phyloP scores from a whole-genome alignment of 139 green algal species.

The Penium margaritaceum region DNA sequence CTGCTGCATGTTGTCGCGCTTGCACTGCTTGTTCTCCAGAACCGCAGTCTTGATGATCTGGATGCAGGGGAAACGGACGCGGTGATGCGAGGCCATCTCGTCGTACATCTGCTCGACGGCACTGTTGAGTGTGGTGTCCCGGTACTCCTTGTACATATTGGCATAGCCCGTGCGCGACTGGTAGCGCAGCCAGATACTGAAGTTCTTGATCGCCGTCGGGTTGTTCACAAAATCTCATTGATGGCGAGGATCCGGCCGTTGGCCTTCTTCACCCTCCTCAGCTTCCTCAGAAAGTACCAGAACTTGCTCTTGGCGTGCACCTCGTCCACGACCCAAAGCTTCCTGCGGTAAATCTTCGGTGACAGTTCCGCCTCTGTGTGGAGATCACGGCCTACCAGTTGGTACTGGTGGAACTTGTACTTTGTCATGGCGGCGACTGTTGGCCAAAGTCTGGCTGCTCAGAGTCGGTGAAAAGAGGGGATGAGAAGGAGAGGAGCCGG shows the following conservation, averaged over 20 bases:
- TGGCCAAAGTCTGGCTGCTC: no score
- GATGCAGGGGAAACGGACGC: constrained; percentile 70
- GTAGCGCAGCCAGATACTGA: constrained; percentile 96
- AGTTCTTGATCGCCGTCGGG: constrained; percentile 96
- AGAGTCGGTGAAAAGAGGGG: no score
- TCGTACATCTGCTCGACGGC: constrained; percentile 89
- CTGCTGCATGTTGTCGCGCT: constrained; percentile 80
- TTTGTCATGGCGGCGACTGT: no score
- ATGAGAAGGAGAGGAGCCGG: no score
- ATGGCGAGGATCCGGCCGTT: constrained; percentile 90
- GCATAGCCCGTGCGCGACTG: constrained; percentile 87
- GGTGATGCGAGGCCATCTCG: constrained; percentile 94
- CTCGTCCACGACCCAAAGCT: constrained; percentile 87
- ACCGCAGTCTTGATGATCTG: constrained; percentile 84
- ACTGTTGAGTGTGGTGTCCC: constrained; percentile 94
- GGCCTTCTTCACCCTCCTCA: constrained; percentile 94
- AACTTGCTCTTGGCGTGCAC: constrained; percentile 92
- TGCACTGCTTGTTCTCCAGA: constrained; percentile 67
- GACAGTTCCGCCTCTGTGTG: constrained; percentile 73
- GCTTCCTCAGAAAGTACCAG: constrained; percentile 95
- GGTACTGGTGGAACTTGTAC: constrained; percentile 96
- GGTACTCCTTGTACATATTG: constrained; percentile 99
- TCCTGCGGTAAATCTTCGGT: constrained; percentile 93
- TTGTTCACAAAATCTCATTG: constrained; percentile 96
- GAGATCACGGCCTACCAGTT: constrained; percentile 90